Evolutionary conservation across 2,329 filamentous ascomycete genomes (phyloP).

Genomic region (Aureobasidium sp.): DNA sequence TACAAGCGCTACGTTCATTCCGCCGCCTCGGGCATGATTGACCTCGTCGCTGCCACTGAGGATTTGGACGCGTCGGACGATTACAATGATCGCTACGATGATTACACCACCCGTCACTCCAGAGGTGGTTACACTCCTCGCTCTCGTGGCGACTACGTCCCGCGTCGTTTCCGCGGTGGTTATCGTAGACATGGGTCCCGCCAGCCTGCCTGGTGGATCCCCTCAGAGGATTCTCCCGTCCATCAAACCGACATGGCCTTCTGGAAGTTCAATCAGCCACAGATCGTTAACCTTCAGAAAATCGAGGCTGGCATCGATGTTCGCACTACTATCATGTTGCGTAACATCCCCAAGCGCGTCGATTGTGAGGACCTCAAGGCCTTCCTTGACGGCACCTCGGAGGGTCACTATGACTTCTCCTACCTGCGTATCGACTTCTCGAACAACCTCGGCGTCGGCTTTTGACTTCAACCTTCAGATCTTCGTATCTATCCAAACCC

Average conservation of each 20-base stretch:
- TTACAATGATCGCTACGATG: background rate
- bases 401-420: constrained; percentile 86
- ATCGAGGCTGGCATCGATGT: constrained; percentile 23
- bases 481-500: constrained; percentile 57
- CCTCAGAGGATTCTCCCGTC: background rate
- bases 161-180: background rate
- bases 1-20: background rate
- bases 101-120: background rate
- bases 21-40: background rate
- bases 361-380: constrained; percentile 61
- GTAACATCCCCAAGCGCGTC: constrained; percentile 89
- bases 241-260: background rate
- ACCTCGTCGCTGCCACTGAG: background rate
- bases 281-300: constrained; percentile 32
- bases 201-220: background rate
- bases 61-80: background rate
- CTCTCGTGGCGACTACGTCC: background rate
- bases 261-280: constrained; percentile 25
- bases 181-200: background rate
- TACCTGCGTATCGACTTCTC: constrained; percentile 72
- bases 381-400: constrained; percentile 70
- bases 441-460: constrained; percentile 34
- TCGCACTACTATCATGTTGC: background rate
- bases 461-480: constrained; percentile 81
- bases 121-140: background rate